A percentile compares a stretch with the other conserved stretches of the same genome.
Evolutionary conservation across 2,329 filamentous ascomycete genomes (phyloP).

Genomic region (Aspergillus ibericus): DNA sequence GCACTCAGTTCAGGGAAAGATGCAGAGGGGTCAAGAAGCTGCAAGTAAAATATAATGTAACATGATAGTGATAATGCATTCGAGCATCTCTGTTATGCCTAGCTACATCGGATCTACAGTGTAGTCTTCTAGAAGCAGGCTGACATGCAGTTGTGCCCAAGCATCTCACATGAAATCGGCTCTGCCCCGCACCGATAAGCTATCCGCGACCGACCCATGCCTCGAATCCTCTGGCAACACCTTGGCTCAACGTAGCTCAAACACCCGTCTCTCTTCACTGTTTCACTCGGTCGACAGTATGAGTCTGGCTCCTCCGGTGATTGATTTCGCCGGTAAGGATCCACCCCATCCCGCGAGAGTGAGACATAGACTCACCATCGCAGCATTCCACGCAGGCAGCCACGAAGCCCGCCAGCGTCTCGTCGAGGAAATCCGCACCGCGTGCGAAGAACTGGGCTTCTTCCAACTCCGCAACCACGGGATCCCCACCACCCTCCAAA

Average conservation of each 20-base stretch:
- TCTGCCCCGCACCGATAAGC: neutral
- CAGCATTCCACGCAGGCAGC: slow-evolving; percentile 1
- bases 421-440: slow-evolving; percentile 40
- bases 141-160: neutral
- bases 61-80: no score
- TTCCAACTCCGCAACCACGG: slow-evolving; percentile 55
- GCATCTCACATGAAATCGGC: neutral
- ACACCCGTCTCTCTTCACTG: neutral
- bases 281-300: neutral
- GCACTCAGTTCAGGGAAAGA: no score
- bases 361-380: neutral
- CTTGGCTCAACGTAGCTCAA: no score
- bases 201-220: neutral
- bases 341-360: neutral
- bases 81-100: no score
- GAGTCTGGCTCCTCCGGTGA: neutral
- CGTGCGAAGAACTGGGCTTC: slow-evolving; percentile 52
- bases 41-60: no score
- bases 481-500: slow-evolving; percentile 45
- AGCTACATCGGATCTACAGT: no score
- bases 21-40: no score
- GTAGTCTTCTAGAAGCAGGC: neutral
- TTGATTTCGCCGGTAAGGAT: neutral
- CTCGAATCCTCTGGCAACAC: no score
- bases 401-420: slow-evolving; percentile 7